Conservation (phyloP, 139 green algal species). For the Nannochloris sp. region DNA sequence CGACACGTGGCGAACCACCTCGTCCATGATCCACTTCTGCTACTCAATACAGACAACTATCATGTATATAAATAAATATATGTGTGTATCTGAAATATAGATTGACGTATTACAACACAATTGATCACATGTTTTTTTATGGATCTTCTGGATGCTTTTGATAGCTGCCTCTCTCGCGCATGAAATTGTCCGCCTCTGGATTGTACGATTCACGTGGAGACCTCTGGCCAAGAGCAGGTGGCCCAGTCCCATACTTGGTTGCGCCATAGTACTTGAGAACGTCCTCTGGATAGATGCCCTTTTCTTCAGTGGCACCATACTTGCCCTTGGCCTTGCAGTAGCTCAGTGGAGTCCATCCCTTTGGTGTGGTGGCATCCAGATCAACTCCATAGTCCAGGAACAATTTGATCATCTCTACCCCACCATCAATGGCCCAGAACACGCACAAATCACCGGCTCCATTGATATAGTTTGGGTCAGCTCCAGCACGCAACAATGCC, state of each 20-base stretch:
- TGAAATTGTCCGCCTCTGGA: constrained; percentile 54
- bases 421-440: constrained; percentile 93
- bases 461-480: constrained; percentile 74
- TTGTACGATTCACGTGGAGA: constrained; percentile 77
- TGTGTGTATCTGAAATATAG: no score
- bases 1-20: no score
- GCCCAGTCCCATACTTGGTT: constrained; percentile 62
- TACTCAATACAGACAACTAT: no score
- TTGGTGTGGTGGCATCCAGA: constrained; percentile 55
- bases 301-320: constrained; percentile 90
- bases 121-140: constrained; percentile 1
- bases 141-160: constrained; percentile 46
- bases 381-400: constrained; percentile 67
- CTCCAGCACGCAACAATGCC: constrained; percentile 76
- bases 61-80: no score
- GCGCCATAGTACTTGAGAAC: constrained; percentile 81
- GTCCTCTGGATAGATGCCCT: constrained; percentile 89
- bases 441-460: constrained; percentile 59
- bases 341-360: constrained; percentile 78
- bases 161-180: constrained; percentile 69
- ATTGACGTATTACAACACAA: background rate
- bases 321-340: constrained; percentile 86
- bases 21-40: background rate
- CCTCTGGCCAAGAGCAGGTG: constrained; percentile 50
- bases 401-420: constrained; percentile 79